Base-by-base conservation (phyloP, 352 stramenopile species). In the Globisporangium ultimum region DNA sequence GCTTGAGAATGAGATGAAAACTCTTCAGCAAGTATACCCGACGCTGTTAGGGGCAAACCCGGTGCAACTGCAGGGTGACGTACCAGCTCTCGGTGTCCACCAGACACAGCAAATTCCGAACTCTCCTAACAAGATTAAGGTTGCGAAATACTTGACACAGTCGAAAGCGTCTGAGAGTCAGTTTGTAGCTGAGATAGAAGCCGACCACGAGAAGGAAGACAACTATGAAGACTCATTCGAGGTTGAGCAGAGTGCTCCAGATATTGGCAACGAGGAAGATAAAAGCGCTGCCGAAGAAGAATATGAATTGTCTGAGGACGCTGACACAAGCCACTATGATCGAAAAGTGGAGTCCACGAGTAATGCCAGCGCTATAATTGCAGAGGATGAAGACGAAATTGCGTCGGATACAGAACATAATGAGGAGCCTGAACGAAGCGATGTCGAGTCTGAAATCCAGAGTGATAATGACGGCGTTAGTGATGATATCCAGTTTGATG, bases 161-260 rank as follows among this genome's bases (percentile, higher is more conserved):
- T 28, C 47, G 13, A 52, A n/a, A 24, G 20, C 2, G 2, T 18
- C 14, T 11, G 45, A 55, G 6, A 40, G 32, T 8, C 32, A 32
- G 22, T 36, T 32, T 1, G 21, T 46, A 41, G 6, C n/a, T 15
- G 20, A 38, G 13, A 12, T 10, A 46, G 36, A 48, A 32, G 47
- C 49, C 18, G 34, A 47, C 6, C 9, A 32, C 8, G 50, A 61
- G 3, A 40, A 53, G 8, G 61, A 58, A 11, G 52, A 68, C 15
- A 63, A 75, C 21, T 76, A 71, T 42, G 75, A 70, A 49, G 75
- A 76, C 11, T 80, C 71, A 13, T 76, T 79, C 48, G 71, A 80
- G 34, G 46, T 55, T 28, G 65, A 62, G 7, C 53, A 61, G 15
- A 55, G 59, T 32, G 50, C 58, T 17, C 28, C 12, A 47, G 41